These are phyloP conservation scores for Bauhinia variegata DNA, from an alignment of 306 rosid genomes.

Conservation along the genomic window DNA sequence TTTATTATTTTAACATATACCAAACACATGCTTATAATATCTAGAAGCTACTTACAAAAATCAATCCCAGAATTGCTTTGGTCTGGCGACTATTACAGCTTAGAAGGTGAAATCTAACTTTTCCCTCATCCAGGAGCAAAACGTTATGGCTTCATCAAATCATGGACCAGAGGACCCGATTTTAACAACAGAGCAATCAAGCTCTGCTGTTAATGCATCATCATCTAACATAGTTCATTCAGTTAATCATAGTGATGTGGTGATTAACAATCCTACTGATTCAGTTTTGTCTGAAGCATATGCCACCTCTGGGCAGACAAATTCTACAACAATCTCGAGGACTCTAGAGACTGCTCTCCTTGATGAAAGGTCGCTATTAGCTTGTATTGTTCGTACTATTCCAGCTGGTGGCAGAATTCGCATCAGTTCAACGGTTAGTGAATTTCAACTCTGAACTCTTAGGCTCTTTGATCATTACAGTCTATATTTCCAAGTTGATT, in stretches of 20 bases:
- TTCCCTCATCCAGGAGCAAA: constrained; percentile 55
- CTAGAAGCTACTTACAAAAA: neutral
- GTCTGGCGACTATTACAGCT: constrained; percentile 12
- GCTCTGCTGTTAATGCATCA: constrained; percentile 52
- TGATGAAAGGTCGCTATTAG: constrained; percentile 85
- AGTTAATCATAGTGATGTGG: constrained; percentile 51
- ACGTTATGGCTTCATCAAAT: constrained; percentile 41
- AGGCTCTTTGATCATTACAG: constrained; percentile 21
- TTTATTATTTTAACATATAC: neutral
- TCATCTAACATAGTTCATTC: constrained; percentile 51
- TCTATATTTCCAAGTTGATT: neutral
- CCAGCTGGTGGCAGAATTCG: constrained; percentile 92
- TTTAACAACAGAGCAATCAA: constrained; percentile 52
- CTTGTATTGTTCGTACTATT: constrained; percentile 93
- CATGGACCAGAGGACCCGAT: constrained; percentile 56
- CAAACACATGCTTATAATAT: neutral
- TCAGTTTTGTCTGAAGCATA: constrained; percentile 55
- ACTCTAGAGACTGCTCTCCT: constrained; percentile 60
- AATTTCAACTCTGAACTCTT: constrained; percentile 25
- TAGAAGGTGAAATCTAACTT: no score
- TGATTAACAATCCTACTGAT: constrained; percentile 46
- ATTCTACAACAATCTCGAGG: constrained; percentile 45
- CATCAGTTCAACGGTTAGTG: constrained; percentile 84
- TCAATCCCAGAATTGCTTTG: neutral
- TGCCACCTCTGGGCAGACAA: constrained; percentile 56